These are phyloP conservation scores for Neophaeococcomyces mojaviensis DNA, from an alignment of 2,329 filamentous ascomycete genomes.

Conservation along the genomic window DNA sequence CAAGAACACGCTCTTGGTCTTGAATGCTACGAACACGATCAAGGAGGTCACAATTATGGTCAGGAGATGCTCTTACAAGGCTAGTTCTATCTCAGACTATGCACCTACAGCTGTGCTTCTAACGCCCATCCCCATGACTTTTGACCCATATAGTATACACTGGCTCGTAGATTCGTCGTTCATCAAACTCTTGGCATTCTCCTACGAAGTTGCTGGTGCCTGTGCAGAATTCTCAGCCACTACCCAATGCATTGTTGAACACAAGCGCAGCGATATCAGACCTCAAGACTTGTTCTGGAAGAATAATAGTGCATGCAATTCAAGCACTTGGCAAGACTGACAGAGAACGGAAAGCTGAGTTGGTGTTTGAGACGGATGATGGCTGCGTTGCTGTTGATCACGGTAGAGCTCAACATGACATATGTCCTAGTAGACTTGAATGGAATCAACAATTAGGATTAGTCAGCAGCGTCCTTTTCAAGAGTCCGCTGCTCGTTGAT, in stretches of 20 bases:
- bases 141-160: slow-evolving; percentile 1
- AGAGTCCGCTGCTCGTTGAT: too few species aligned
- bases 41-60: slow-evolving; percentile 1
- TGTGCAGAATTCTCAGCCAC: slow-evolving; percentile 5
- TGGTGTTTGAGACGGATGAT: too few species aligned
- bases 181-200: slow-evolving; percentile 8
- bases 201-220: slow-evolving; percentile 7
- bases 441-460: too few species aligned
- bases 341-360: background rate
- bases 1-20: background rate
- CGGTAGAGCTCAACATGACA: too few species aligned
- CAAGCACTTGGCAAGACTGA: background rate
- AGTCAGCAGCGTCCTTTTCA: too few species aligned
- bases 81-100: slow-evolving; percentile 6
- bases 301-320: background rate
- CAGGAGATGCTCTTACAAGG: slow-evolving; percentile 1
- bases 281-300: slow-evolving; percentile 2
- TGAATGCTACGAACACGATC: background rate
- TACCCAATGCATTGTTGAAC: background rate
- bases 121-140: slow-evolving; percentile 3
- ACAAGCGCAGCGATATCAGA: slow-evolving; percentile 1
- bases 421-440: too few species aligned
- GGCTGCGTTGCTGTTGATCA: too few species aligned
- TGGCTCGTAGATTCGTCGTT: background rate
- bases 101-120: slow-evolving; percentile 3